Evolutionary conservation across 169 alveolate species (phyloP).

Genomic region (Plasmodium relictum): DNA sequence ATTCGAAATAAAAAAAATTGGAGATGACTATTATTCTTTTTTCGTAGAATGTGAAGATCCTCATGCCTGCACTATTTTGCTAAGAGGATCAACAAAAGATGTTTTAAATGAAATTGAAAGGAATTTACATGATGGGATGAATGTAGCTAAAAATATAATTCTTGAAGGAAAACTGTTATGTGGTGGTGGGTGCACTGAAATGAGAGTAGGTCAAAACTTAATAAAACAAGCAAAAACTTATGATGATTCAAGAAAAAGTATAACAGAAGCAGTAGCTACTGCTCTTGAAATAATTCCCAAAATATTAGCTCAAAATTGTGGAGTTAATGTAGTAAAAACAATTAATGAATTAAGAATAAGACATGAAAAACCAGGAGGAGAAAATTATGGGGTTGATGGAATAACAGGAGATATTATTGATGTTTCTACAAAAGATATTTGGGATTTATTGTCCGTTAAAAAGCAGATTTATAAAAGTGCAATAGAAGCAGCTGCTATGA

Average conservation of each 20-base stretch:
- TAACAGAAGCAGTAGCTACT: slow-evolving; percentile 97
- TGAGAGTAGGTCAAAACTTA: slow-evolving; percentile 95
- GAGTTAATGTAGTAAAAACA: slow-evolving; percentile 95
- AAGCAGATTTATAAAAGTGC: slow-evolving; percentile 97
- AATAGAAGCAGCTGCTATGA: slow-evolving; percentile 96
- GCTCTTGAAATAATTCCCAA: slow-evolving; percentile 99
- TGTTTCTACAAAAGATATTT: slow-evolving; percentile 91
- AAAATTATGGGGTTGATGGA: slow-evolving; percentile 94
- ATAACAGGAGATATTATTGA: slow-evolving; percentile 93
- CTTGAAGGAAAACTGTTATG: slow-evolving; percentile 97
- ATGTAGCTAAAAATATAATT: slow-evolving; percentile 97
- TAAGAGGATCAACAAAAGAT: slow-evolving; percentile 99
- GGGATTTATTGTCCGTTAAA: slow-evolving; percentile 97
- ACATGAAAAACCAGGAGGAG: slow-evolving; percentile 87
- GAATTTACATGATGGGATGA: slow-evolving; percentile 98
- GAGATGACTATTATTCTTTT: slow-evolving; percentile 91
- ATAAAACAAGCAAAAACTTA: slow-evolving; percentile 86
- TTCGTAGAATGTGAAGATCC: slow-evolving; percentile 94
- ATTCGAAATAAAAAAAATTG: slow-evolving; percentile 95
- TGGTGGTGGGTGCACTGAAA: slow-evolving; percentile 99
- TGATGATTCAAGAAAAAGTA: slow-evolving; percentile 82
- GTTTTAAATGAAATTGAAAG: slow-evolving; percentile 98
- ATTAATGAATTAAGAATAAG: slow-evolving; percentile 93
- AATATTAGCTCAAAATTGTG: slow-evolving; percentile 99
- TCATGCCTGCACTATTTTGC: slow-evolving; percentile 97